Evolutionary conservation across 225 moss, liverwort and hornwort species (phyloP).

Genomic region (Rhytidiadelphus loreus): DNA sequence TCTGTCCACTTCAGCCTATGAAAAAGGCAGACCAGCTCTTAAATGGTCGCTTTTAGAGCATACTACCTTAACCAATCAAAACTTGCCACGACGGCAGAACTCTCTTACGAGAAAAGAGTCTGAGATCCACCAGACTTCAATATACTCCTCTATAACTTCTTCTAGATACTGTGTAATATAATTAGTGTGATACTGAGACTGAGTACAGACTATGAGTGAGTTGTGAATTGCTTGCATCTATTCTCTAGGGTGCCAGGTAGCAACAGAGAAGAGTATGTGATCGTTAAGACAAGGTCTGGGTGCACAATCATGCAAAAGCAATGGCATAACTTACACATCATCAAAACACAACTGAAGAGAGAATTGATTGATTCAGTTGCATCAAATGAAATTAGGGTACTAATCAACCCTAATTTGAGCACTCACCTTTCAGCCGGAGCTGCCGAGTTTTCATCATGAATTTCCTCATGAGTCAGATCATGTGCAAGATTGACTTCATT

Average conservation of each 20-base stretch:
- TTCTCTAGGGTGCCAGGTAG: no score
- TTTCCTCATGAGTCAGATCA: slow-evolving; percentile 26
- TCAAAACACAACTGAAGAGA: not conserved
- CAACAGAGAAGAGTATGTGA: no score
- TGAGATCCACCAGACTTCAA: not conserved
- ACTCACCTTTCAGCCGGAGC: slow-evolving; percentile 47
- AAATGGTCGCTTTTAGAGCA: no score
- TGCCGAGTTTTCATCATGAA: slow-evolving; percentile 68
- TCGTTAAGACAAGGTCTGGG: not conserved
- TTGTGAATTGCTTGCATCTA: no score
- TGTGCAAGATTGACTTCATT: not conserved
- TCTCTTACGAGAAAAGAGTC: not conserved
- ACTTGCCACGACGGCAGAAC: no score
- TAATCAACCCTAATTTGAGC: not conserved
- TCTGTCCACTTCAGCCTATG: no score
- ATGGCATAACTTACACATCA: not conserved
- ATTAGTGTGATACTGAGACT: not conserved
- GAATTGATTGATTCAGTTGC: not conserved
- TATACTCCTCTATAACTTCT: no score
- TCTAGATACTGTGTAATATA: no score
- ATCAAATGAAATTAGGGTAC: not conserved
- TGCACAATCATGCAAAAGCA: not conserved
- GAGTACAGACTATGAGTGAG: not conserved
- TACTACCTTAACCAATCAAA: no score
- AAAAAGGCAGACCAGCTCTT: no score